Percentiles rank a stretch among this genome's conserved stretches.
Evolutionary conservation across 75 land plant genomes (phyloP).

Genomic region (Ceratopteris richardii): DNA sequence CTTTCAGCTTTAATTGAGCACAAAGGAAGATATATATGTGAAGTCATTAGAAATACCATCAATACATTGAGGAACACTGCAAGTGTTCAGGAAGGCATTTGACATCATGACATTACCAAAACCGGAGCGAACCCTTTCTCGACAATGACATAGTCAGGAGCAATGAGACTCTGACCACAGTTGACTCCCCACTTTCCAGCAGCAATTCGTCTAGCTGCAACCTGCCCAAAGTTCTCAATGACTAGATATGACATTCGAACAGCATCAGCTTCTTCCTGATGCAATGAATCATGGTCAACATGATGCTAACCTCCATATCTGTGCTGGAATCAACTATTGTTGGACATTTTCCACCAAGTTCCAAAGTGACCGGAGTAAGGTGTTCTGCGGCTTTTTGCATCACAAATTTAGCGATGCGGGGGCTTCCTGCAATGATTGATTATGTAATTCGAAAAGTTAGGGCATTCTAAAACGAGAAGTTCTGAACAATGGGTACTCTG

Average conservation of each 20-base stretch:
- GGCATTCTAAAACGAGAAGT: too few relatives aligned
- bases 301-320: slow-evolving; percentile 24
- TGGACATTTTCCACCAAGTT: slow-evolving; percentile 76
- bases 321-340: slow-evolving; percentile 36
- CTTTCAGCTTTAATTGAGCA: slow-evolving; percentile 28
- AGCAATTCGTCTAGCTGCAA: slow-evolving; percentile 30
- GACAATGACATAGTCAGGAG: slow-evolving; percentile 73
- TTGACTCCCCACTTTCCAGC: slow-evolving; percentile 55
- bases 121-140: slow-evolving; percentile 26
- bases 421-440: slow-evolving; percentile 43
- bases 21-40: too few relatives aligned
- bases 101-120: too few relatives aligned
- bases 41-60: too few relatives aligned
- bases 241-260: too few relatives aligned
- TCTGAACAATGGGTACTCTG: too few relatives aligned
- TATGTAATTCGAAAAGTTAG: too few relatives aligned
- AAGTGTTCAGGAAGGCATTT: too few relatives aligned
- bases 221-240: not conserved
- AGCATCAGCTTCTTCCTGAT: too few relatives aligned
- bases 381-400: slow-evolving; percentile 69
- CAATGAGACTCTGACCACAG: slow-evolving; percentile 77
- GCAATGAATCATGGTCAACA: too few relatives aligned
- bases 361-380: slow-evolving; percentile 64
- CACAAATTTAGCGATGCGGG: slow-evolving; percentile 40
- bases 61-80: too few relatives aligned